A percentile compares a stretch with the other conserved stretches of the same genome.
These are phyloP conservation scores for Aspergillus jensenii DNA, from an alignment of 2,329 filamentous ascomycete genomes.

Conservation along the genomic window DNA sequence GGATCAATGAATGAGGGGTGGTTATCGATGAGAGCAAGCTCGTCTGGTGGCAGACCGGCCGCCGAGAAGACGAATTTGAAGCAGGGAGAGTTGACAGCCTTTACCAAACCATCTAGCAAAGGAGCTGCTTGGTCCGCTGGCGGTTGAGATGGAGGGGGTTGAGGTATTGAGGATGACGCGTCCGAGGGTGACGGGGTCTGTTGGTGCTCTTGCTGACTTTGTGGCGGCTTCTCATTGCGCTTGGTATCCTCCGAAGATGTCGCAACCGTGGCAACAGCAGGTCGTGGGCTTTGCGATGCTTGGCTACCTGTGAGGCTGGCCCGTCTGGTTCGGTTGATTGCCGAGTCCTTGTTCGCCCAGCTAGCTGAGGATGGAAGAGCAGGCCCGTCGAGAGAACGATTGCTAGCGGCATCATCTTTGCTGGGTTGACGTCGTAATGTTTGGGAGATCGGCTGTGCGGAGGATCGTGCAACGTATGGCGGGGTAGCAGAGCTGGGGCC, in stretches of 20 bases:
- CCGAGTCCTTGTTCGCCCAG: slow-evolving; percentile 74
- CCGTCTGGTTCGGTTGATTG: slow-evolving; percentile 65
- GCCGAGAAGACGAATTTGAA: slow-evolving; percentile 58
- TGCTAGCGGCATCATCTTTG: slow-evolving; percentile 65
- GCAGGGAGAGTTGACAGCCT: slow-evolving; percentile 48
- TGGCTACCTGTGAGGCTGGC: slow-evolving; percentile 78
- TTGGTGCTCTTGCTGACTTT: slow-evolving; percentile 24
- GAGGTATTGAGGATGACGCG: slow-evolving; percentile 18
- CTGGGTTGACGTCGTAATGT: slow-evolving; percentile 73
- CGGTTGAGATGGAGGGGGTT: slow-evolving; percentile 20
- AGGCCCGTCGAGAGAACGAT: slow-evolving; percentile 69
- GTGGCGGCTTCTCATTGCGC: slow-evolving; percentile 31
- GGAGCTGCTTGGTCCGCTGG: slow-evolving; percentile 26
- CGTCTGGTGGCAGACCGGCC: slow-evolving; percentile 46
- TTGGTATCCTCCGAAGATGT: slow-evolving; percentile 37
- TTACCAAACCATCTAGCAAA: slow-evolving; percentile 44
- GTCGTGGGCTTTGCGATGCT: slow-evolving; percentile 77
- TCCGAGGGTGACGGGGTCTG: slow-evolving; percentile 26
- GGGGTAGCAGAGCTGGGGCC: slow-evolving; percentile 30
- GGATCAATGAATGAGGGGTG: slow-evolving; percentile 81
- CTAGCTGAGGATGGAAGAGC: slow-evolving; percentile 91
- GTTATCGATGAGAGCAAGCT: slow-evolving; percentile 53
- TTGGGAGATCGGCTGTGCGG: slow-evolving; percentile 53
- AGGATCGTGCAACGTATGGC: slow-evolving; percentile 46
- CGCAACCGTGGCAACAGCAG: slow-evolving; percentile 46